phyloP scores from a whole-genome alignment of 106 monocot genomes.

The Dioscorea zingiberensis region DNA sequence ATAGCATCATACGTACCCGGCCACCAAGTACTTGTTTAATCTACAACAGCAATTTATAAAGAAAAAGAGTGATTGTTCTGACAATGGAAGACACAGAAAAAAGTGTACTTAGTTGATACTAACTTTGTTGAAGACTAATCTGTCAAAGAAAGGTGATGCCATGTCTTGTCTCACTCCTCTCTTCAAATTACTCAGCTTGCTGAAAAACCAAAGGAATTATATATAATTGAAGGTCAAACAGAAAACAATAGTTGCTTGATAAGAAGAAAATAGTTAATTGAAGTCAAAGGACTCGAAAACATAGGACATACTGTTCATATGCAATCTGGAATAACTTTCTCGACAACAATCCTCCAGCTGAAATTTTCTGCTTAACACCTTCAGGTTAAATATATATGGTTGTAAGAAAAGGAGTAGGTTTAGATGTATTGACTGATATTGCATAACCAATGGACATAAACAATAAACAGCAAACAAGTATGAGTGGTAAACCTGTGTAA shows the following conservation, averaged over 20 bases:
- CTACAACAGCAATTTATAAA: conserved; percentile 16
- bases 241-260: background rate
- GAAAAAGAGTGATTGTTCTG: background rate
- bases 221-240: background rate
- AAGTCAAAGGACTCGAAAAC: too few species aligned
- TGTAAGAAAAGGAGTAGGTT: background rate
- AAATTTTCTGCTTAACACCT: conserved; percentile 80
- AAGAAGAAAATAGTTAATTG: too few species aligned
- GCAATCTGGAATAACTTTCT: conserved; percentile 65
- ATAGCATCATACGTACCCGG: conserved; percentile 73
- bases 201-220: conserved; percentile 17
- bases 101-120: conserved; percentile 6
- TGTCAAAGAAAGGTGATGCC: conserved; percentile 89
- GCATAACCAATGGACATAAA: background rate
- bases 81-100: background rate
- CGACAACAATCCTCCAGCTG: conserved; percentile 55
- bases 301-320: conserved; percentile 61
- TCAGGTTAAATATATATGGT: background rate
- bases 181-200: conserved; percentile 74
- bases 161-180: conserved; percentile 69
- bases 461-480: background rate
- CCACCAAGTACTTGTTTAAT: conserved; percentile 86
- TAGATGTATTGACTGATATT: background rate
- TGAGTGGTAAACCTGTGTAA: conserved; percentile 41
- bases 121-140: conserved; percentile 75